phyloP scores from a whole-genome alignment of 257 asterid species.

The Ilex aquifolium region DNA sequence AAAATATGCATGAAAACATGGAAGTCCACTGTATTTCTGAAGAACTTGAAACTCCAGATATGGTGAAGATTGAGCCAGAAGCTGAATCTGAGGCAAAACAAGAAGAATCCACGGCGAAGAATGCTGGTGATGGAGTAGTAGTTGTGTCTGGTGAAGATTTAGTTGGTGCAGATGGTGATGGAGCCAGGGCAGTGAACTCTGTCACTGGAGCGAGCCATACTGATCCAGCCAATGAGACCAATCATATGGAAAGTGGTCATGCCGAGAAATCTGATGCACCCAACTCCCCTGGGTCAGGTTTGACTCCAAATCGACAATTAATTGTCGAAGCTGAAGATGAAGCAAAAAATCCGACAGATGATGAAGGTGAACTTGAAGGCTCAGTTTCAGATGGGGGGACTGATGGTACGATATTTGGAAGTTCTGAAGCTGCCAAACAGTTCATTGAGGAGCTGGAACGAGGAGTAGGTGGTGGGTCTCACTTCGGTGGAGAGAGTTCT shows the following conservation, averaged over 20 bases:
- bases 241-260: conserved; percentile 25
- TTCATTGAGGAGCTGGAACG: conserved; percentile 83
- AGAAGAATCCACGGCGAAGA: conserved; percentile 22
- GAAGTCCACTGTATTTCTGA: conserved; percentile 9
- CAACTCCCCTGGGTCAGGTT: conserved; percentile 12
- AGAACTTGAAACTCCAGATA: conserved; percentile 8
- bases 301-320: conserved; percentile 20
- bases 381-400: conserved; percentile 55
- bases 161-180: conserved; percentile 13
- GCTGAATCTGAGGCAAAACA: conserved; percentile 20
- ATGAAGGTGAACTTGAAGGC: conserved; percentile 43
- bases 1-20: conserved; percentile 9
- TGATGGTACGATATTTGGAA: conserved; percentile 75
- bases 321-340: conserved; percentile 36
- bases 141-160: conserved; percentile 11
- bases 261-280: conserved; percentile 10
- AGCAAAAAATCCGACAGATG: conserved; percentile 25
- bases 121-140: conserved; percentile 17
- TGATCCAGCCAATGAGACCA: conserved; percentile 7
- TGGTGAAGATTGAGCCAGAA: conserved; percentile 11
- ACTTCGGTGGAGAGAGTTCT: conserved; percentile 35
- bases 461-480: conserved; percentile 57
- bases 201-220: conserved; percentile 6
- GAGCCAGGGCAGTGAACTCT: conserved; percentile 2
- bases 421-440: conserved; percentile 82